These are phyloP conservation scores for Medicago truncatula DNA, from an alignment of 306 rosid species.

Conservation along the genomic window MtrunA17r5.0-ANR NC_053048.1:49489501-49490000, in stretches of 20 bases:
- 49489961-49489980: not conserved
- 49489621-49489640: not conserved
- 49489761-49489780: conserved; percentile 1
- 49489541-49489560: conserved; percentile 34
- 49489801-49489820: conserved; percentile 20
- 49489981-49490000: not conserved
- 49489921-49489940: conserved; percentile 33
- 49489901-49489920: conserved; percentile 23
- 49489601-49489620: too few relatives aligned
- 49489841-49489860: conserved; percentile 18
- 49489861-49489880: not conserved
- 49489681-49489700: conserved; percentile 1
- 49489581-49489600: not conserved
- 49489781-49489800: conserved; percentile 28
- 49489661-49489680: conserved; percentile 13
- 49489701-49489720: not conserved
- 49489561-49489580: not conserved
- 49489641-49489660: not conserved
- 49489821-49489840: conserved; percentile 25
- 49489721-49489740: conserved; percentile 10
- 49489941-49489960: conserved; percentile 23
- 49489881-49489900: conserved; percentile 6
- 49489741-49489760: not conserved
- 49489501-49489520: conserved; percentile 52
- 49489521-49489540: conserved; percentile 41